Evolutionary conservation across 306 rosid species (phyloP).

Genomic region (Betula pendula): DNA sequence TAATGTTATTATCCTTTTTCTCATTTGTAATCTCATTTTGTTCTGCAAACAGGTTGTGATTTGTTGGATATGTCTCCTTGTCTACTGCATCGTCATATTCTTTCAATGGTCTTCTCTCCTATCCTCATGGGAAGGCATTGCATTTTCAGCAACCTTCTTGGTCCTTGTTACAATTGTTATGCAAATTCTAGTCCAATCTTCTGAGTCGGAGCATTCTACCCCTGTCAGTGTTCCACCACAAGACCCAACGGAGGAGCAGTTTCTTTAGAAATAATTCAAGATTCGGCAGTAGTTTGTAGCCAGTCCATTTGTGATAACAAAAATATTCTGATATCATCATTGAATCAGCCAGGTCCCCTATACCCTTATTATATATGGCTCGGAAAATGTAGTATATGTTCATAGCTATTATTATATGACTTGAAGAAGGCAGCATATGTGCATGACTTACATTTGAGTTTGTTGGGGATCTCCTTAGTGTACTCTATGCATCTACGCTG

Average conservation of each 20-base stretch:
- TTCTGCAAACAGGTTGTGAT: constrained; percentile 53
- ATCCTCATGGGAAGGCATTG: constrained; percentile 73
- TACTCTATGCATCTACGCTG: no score
- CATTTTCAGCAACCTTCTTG: constrained; percentile 42
- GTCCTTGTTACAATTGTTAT: constrained; percentile 44
- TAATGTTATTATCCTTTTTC: not conserved
- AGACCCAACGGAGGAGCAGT: constrained; percentile 47
- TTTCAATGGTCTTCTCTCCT: constrained; percentile 54
- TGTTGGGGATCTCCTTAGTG: no score
- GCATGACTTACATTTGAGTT: no score
- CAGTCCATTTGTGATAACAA: not conserved
- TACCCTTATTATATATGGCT: not conserved
- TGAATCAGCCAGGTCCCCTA: not conserved
- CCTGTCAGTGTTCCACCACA: constrained; percentile 33
- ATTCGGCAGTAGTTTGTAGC: not conserved
- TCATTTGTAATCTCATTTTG: constrained; percentile 8
- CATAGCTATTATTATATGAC: not conserved
- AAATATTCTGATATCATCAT: not conserved
- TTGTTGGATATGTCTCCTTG: constrained; percentile 53
- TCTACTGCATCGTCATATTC: constrained; percentile 35
- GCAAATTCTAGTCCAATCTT: constrained; percentile 70
- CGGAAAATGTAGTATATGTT: constrained; percentile 10
- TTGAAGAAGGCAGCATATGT: not conserved
- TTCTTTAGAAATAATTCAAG: constrained; percentile 46
- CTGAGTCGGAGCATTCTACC: constrained; percentile 53